phyloP scores from a whole-genome alignment of 2,329 filamentous ascomycete species.

The Dichotomopilus funicola region DNA sequence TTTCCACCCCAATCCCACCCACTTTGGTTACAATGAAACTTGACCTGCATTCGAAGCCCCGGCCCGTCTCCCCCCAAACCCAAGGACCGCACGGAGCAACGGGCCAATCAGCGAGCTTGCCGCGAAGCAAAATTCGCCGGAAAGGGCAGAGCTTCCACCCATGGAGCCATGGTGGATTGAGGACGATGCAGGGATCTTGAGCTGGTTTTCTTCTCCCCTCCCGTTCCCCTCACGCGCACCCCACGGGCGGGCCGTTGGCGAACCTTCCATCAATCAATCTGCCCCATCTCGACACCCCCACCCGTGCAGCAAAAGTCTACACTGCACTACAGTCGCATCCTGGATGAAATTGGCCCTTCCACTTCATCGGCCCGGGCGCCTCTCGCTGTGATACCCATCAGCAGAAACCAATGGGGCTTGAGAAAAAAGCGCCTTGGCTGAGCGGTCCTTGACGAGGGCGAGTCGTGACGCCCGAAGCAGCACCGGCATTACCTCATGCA shows the following conservation, averaged over 20 bases:
- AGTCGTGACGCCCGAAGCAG: neutral
- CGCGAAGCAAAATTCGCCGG: slow-evolving; percentile 7
- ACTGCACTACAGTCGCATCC: too few species aligned
- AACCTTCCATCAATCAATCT: too few species aligned
- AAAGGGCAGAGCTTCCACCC: neutral
- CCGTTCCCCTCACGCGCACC: neutral
- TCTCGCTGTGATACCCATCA: neutral
- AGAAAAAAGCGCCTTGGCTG: slow-evolving; percentile 2
- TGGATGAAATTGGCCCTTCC: slow-evolving; percentile 10
- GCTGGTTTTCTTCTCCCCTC: neutral
- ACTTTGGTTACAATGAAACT: too few species aligned
- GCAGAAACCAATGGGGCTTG: slow-evolving; percentile 5
- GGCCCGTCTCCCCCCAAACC: neutral
- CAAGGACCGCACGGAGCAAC: neutral
- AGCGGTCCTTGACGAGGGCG: neutral
- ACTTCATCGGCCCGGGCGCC: neutral
- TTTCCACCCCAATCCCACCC: too few species aligned
- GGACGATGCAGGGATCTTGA: slow-evolving; percentile 1
- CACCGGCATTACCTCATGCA: neutral
- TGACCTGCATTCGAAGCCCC: too few species aligned
- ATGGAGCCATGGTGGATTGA: neutral
- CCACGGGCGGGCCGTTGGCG: too few species aligned
- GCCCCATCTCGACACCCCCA: too few species aligned
- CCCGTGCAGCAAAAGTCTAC: too few species aligned
- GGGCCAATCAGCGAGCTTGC: slow-evolving; percentile 18